Conservation (phyloP, 2,329 filamentous ascomycete species). For the Ceratocystis alfenasii region DNA sequence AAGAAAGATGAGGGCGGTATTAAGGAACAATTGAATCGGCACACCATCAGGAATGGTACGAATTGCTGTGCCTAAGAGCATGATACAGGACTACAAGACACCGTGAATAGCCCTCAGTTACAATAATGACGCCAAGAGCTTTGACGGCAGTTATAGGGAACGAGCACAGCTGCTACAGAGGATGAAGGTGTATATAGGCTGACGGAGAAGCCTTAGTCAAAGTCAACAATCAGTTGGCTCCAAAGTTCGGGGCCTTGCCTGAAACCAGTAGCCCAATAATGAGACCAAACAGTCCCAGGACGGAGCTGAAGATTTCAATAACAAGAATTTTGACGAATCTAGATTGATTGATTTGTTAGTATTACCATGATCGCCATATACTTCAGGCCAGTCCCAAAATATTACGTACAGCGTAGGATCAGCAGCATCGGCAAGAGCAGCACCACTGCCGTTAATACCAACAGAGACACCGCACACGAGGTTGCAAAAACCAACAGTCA, state of each 20-base stretch:
- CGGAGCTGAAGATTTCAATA: slow-evolving; percentile 98
- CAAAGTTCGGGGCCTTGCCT: slow-evolving; percentile 69
- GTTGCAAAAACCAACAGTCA: slow-evolving; percentile 94
- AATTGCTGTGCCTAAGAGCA: neutral
- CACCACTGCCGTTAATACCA: slow-evolving; percentile 95
- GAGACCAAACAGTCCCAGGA: slow-evolving; percentile 87
- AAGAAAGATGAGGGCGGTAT: neutral
- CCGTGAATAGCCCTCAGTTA: neutral
- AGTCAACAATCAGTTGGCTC: slow-evolving; percentile 27
- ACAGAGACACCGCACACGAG: slow-evolving; percentile 91
- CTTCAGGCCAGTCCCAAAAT: slow-evolving; percentile 7
- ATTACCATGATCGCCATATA: slow-evolving; percentile 25
- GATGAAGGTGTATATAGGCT: neutral
- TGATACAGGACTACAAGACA: neutral
- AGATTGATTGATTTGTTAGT: slow-evolving; percentile 21
- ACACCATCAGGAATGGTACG: neutral
- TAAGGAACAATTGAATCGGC: neutral
- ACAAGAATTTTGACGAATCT: slow-evolving; percentile 98
- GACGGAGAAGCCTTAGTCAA: neutral
- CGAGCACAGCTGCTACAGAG: neutral
- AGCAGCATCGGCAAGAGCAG: slow-evolving; percentile 88
- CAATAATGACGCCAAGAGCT: neutral
- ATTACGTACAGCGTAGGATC: slow-evolving; percentile 69
- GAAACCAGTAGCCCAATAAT: slow-evolving; percentile 87
- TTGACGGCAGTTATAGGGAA: neutral